phyloP scores from a whole-genome alignment of 139 green algal genomes.

The Prasinococcaceae sp. region DNA sequence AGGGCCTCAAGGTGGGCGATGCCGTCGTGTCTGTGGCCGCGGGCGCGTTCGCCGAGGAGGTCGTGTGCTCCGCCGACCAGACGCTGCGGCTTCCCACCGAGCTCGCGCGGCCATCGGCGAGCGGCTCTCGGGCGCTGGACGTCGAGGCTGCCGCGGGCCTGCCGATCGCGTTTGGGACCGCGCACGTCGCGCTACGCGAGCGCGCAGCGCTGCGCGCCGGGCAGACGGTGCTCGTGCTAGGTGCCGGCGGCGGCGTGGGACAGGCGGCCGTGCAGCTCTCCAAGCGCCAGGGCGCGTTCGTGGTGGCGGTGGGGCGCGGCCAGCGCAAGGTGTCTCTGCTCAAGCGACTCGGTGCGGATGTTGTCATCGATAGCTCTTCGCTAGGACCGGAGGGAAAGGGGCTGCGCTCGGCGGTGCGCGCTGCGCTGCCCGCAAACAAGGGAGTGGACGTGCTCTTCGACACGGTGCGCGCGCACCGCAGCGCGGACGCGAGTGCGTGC shows the following conservation, averaged over 20 bases:
- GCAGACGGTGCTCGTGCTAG: constrained; percentile 68
- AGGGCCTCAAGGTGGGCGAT: constrained; percentile 46
- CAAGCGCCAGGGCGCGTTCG: constrained; percentile 38
- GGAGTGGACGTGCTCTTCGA: constrained; percentile 70
- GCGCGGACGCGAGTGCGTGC: too few relatives aligned
- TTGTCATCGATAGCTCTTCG: constrained; percentile 45
- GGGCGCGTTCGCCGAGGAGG: constrained; percentile 58
- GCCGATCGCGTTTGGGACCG: constrained; percentile 66
- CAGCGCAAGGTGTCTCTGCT: constrained; percentile 27
- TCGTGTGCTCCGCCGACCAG: background rate
- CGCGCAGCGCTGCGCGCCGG: constrained; percentile 40
- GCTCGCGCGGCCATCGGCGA: background rate
- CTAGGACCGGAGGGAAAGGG: too few relatives aligned
- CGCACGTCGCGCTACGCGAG: constrained; percentile 57
- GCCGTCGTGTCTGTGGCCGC: constrained; percentile 39
- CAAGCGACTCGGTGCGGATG: constrained; percentile 31
- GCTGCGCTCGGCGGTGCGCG: too few relatives aligned
- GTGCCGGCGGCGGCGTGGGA: constrained; percentile 67
- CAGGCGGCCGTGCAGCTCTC: constrained; percentile 50
- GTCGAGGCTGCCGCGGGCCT: constrained; percentile 40
- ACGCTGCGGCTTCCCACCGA: background rate
- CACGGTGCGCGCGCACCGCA: too few relatives aligned
- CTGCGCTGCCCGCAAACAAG: too few relatives aligned
- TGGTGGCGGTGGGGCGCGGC: constrained; percentile 46
- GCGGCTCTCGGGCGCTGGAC: too few relatives aligned